Evolutionary conservation across 805 yeast species (phyloP).

Genomic region (Metschnikowia kunwiensis): DNA sequence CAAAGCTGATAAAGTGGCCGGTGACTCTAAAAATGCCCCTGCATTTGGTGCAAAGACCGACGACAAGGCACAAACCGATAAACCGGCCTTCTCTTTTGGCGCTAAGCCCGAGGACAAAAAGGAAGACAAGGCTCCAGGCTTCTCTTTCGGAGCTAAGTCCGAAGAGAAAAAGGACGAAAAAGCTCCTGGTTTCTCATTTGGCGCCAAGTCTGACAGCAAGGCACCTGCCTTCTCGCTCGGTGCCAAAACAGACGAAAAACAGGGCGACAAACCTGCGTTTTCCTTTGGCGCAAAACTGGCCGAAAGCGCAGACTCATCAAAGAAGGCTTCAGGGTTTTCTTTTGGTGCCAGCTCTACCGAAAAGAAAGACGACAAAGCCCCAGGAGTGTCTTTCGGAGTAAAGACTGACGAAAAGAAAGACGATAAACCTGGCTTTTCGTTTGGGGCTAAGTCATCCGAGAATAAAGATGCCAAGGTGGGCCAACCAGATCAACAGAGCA

Average conservation of each 20-base stretch:
- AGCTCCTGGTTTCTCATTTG: constrained; percentile 21
- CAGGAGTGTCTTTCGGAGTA: constrained; percentile 23
- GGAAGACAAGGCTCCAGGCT: constrained; percentile 14
- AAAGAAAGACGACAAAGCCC: constrained; percentile 21
- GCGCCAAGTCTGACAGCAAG: constrained; percentile 21
- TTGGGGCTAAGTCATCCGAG: constrained; percentile 20
- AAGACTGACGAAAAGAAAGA: constrained; percentile 20
- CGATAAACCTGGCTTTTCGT: constrained; percentile 16
- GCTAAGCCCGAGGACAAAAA: constrained; percentile 24
- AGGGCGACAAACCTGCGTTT: constrained; percentile 14
- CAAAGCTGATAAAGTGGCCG: constrained; percentile 16
- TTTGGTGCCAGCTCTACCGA: constrained; percentile 27
- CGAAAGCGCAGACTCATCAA: constrained; percentile 13
- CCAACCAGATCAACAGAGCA: constrained; percentile 15
- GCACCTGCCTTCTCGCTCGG: constrained; percentile 20
- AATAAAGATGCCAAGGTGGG: constrained; percentile 11
- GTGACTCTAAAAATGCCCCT: constrained; percentile 12
- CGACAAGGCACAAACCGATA: constrained; percentile 15
- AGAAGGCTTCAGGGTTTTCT: constrained; percentile 15
- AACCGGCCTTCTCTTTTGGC: constrained; percentile 20
- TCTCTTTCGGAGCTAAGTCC: constrained; percentile 27
- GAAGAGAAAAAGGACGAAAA: constrained; percentile 15
- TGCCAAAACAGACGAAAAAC: constrained; percentile 18
- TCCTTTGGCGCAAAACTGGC: constrained; percentile 24
- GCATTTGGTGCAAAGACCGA: constrained; percentile 26